Base-by-base conservation (phyloP, 768 basidiomycete genomes). In the Lanmaoa pseudosensibilis region DNA sequence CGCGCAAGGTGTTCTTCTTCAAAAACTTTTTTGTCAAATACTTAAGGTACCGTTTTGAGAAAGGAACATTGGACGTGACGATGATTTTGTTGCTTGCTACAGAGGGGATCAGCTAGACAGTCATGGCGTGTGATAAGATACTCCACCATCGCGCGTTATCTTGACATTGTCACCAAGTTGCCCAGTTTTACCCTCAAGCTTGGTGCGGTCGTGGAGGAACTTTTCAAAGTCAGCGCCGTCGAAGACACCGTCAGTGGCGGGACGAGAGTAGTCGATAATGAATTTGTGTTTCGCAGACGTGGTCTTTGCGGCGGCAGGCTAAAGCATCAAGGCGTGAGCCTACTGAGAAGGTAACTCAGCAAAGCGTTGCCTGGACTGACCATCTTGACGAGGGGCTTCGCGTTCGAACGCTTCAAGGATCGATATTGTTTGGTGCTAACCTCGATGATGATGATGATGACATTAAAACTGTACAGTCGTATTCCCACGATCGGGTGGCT, bases 1-100 rank as follows among this genome's bases (percentile, higher is more conserved):
- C 95, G 63, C 94, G 88, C 66, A 97, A 83, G 44, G 81, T 78
- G 79, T 95, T 94, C 85, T 97, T 97, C 85, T 98, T 98, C 77
- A 98, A 83, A 83, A 93, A 95, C 81, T 96, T 96, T 84, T 98
- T 98, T 60, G 96, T 98, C 58, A 98, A 82, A 78, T 98, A 99
- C 78, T 98, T 98, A 73, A 98, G 86, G 77, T 97, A 98, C 55
- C 92, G 84, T 80, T 98, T 98, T 49, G 96, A 98, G 78, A 98
- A 89, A 54, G 92, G 86, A 72, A 96, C 86, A 69, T 78, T 86
- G 51, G 94, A 88, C 50, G 87, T 85, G 64, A 98, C 84, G 54
- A 86, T 88, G 73, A 98, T 82, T 78, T 88, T 92, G 69, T 79
- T 87, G 75, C 83, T 85, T 60, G 86, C 90, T 92, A 60, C 21